Evolutionary conservation across 2,329 filamentous ascomycete species (phyloP).

Genomic region (Ophiostoma novo-ulmi): DNA sequence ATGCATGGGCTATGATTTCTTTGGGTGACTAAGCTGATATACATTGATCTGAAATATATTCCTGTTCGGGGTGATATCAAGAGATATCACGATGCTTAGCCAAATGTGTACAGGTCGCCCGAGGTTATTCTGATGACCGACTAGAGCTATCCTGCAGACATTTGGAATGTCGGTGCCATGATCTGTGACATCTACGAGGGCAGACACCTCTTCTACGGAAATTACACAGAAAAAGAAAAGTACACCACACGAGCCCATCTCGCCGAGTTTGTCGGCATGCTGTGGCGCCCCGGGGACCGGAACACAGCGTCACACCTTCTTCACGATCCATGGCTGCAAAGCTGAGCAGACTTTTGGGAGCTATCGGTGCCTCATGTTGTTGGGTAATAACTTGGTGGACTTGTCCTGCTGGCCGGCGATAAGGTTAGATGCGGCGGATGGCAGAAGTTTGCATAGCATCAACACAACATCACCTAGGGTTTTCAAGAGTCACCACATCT

Average conservation of each 20-base stretch:
- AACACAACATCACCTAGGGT: background rate
- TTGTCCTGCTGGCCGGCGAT: too few relatives aligned
- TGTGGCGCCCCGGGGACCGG: background rate
- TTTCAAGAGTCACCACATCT: too few relatives aligned
- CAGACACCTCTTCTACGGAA: background rate
- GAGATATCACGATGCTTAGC: background rate
- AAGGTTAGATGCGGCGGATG: too few relatives aligned
- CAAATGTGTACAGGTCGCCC: background rate
- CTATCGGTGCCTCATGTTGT: too few relatives aligned
- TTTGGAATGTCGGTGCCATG: conserved; percentile 9
- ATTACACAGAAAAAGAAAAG: background rate
- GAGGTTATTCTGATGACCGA: background rate
- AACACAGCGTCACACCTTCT: background rate
- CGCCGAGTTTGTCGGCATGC: conserved; percentile 1
- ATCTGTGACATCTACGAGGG: conserved; percentile 8
- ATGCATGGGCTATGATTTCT: too few relatives aligned
- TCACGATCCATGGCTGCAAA: background rate
- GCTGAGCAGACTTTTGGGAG: background rate
- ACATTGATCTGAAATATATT: too few relatives aligned
- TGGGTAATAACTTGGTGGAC: too few relatives aligned
- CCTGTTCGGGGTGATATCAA: background rate
- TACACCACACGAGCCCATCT: background rate
- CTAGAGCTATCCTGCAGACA: background rate
- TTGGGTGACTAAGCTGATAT: too few relatives aligned
- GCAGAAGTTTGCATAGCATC: background rate